Percentiles rank a stretch among this genome's conserved stretches.
Evolutionary conservation across 2,329 filamentous ascomycete species (phyloP).

Genomic region (Colletotrichum spinosum): DNA sequence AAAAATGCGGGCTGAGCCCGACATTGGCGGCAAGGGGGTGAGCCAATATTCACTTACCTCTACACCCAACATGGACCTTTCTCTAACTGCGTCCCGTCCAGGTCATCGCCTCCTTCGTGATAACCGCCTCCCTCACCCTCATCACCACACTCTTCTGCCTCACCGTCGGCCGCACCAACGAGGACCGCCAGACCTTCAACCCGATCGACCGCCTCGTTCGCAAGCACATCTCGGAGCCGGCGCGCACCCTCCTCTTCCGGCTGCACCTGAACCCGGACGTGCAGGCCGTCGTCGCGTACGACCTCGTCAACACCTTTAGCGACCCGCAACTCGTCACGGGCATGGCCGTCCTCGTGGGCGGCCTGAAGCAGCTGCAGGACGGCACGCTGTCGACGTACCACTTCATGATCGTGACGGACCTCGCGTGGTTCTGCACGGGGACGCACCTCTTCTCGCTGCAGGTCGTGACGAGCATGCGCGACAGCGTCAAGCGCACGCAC

Average conservation of each 20-base stretch:
- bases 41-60: not conserved
- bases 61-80: accelerated
- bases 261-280: constrained; percentile 7
- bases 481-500: constrained; percentile 31
- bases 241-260: constrained; percentile 1
- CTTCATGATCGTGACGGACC: constrained; percentile 41
- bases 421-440: constrained; percentile 42
- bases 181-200: constrained; percentile 18
- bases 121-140: constrained; percentile 18
- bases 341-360: constrained; percentile 38
- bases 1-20: constrained; percentile 9
- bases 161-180: constrained; percentile 14
- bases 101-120: constrained; percentile 6
- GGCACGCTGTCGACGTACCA: constrained; percentile 41
- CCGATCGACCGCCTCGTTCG: constrained; percentile 21
- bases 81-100: not conserved
- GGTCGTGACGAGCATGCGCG: constrained; percentile 28
- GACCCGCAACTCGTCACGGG: constrained; percentile 43
- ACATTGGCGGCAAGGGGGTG: constrained; percentile 12
- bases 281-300: constrained; percentile 25
- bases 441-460: constrained; percentile 39
- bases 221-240: constrained; percentile 2
- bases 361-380: constrained; percentile 35
- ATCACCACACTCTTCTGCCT: constrained; percentile 9
- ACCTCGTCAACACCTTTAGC: constrained; percentile 40